phyloP scores from a whole-genome alignment of 371 early-diverging fungal genomes.

The Dinochytrium kinnereticum region DNA sequence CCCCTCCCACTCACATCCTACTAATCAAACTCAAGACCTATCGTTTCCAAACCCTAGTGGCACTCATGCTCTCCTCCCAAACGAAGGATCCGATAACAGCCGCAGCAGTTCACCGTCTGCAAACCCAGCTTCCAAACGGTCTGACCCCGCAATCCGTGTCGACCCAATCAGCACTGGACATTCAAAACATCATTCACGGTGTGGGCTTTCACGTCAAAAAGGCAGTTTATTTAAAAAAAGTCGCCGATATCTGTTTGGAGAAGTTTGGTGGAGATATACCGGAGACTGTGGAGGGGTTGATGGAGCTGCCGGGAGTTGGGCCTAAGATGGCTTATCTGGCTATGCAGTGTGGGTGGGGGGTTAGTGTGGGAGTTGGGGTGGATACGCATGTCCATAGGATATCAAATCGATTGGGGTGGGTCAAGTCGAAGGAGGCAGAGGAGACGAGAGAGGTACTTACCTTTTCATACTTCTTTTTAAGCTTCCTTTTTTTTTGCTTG shows the following conservation, averaged over 20 bases:
- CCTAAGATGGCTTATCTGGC: conserved; percentile 96
- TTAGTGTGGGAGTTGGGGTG: conserved; percentile 94
- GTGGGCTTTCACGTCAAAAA: conserved; percentile 95
- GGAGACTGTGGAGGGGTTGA: conserved; percentile 74
- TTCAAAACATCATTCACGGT: conserved; percentile 74
- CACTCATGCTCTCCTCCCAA: conserved; percentile 94
- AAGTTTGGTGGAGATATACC: conserved; percentile 87
- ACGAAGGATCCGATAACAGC: conserved; percentile 95
- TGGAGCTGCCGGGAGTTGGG: conserved; percentile 94
- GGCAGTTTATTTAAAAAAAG: conserved; percentile 75
- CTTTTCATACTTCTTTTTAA: neutral
- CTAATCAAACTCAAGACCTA: conserved; percentile 51
- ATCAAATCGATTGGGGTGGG: conserved; percentile 89
- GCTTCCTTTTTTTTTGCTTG: too few relatives aligned
- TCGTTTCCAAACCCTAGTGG: conserved; percentile 88
- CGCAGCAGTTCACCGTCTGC: conserved; percentile 72
- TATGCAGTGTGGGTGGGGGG: conserved; percentile 86
- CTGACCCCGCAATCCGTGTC: conserved; percentile 51
- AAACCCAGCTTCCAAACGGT: conserved; percentile 69
- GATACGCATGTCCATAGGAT: conserved; percentile 99
- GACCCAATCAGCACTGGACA: conserved; percentile 45
- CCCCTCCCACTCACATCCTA: too few relatives aligned
- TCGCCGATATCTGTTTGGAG: conserved; percentile 75
- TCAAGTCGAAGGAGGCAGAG: conserved; percentile 71
- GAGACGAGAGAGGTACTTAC: conserved; percentile 71